Evolutionary conservation across 2,329 filamentous ascomycete species (phyloP).

Genomic region (Drechslera avenae): DNA sequence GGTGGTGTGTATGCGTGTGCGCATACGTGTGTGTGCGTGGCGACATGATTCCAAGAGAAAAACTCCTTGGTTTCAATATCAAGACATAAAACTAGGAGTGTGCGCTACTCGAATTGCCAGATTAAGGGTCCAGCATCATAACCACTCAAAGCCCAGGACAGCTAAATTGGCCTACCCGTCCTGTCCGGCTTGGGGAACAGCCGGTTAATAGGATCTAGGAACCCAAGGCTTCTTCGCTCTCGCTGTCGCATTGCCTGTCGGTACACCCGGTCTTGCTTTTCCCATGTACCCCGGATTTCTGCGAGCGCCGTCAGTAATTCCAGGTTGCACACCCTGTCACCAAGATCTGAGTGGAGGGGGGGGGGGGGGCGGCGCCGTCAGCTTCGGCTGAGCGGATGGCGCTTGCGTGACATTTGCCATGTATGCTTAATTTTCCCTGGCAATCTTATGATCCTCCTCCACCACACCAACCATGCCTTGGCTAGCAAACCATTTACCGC

Average conservation of each 20-base stretch:
- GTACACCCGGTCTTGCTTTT: constrained; percentile 1
- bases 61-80: constrained; percentile 2
- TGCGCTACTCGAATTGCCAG: constrained; percentile 3
- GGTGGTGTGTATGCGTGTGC: background rate
- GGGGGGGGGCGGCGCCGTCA: constrained; percentile 10
- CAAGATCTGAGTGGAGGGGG: constrained; percentile 13
- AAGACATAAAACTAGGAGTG: background rate
- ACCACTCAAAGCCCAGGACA: constrained; percentile 2
- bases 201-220: constrained; percentile 5
- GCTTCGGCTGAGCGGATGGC: constrained; percentile 20
- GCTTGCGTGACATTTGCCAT: constrained; percentile 7
- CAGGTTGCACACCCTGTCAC: constrained; percentile 6
- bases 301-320: constrained; percentile 11
- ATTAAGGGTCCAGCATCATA: constrained; percentile 13
- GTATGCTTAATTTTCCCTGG: constrained; percentile 8
- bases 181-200: constrained; percentile 1
- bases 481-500: constrained; percentile 8
- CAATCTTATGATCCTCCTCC: constrained; percentile 13
- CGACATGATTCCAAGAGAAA: background rate
- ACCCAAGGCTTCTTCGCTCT: constrained; percentile 1
- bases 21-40: no score
- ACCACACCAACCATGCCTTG: constrained; percentile 9
- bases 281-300: constrained; percentile 16
- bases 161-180: constrained; percentile 3
- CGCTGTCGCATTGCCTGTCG: background rate